Conservation (phyloP, 139 green algal genomes). For the Tetraselmis striata region DNA sequence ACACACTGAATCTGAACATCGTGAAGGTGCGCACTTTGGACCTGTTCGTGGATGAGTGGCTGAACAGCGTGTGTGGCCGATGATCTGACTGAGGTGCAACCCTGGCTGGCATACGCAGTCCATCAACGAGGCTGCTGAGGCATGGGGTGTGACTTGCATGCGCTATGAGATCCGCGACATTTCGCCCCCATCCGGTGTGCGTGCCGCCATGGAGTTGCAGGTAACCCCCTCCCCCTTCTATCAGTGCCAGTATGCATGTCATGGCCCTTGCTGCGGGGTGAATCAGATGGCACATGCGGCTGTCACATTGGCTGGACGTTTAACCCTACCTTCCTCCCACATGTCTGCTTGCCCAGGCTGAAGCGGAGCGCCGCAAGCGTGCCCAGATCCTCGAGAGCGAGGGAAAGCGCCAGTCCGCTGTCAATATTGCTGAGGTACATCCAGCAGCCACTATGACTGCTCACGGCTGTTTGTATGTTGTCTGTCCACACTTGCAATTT, state of each 20-base stretch:
- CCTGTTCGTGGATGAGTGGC: too few relatives aligned
- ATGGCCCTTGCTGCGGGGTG: too few relatives aligned
- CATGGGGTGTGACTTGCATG: constrained; percentile 91
- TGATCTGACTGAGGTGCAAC: background rate
- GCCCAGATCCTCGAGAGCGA: constrained; percentile 78
- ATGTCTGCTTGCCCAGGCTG: constrained; percentile 65
- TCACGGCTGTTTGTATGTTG: too few relatives aligned
- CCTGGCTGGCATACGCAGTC: background rate
- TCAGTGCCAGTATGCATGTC: too few relatives aligned
- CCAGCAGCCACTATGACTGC: too few relatives aligned
- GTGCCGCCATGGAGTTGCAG: constrained; percentile 88
- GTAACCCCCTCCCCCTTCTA: too few relatives aligned
- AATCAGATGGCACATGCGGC: too few relatives aligned
- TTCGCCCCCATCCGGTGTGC: constrained; percentile 69
- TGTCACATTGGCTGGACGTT: too few relatives aligned
- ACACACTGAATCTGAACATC: constrained; percentile 86
- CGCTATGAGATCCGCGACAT: constrained; percentile 94
- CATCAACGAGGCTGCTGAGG: constrained; percentile 79
- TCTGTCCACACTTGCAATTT: too few relatives aligned
- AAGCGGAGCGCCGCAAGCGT: constrained; percentile 91
- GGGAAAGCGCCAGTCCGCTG: constrained; percentile 75
- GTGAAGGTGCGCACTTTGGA: too few relatives aligned
- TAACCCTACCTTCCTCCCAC: too few relatives aligned
- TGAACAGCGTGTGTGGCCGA: background rate
- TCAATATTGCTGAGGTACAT: constrained; percentile 87